Base-by-base conservation (phyloP, 768 basidiomycete genomes). In the Termitomyces sp. region DNA sequence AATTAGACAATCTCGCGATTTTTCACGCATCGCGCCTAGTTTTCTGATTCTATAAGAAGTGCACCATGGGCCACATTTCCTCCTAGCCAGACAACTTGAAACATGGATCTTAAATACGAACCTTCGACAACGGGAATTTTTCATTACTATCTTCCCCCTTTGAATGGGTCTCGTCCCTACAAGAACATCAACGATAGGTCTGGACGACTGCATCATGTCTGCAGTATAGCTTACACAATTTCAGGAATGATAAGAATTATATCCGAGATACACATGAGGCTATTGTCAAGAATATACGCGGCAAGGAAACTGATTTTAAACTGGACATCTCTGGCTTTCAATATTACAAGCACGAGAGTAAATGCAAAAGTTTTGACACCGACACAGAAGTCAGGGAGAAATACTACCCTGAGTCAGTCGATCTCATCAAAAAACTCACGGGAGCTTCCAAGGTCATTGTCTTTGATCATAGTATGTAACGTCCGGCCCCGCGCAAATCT, bases 401-500 rank as follows among this genome's bases (percentile, higher is more conserved):
- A 47, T 81, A 80, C 61, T 79, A 79, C 63, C 66, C 71, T 4
- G 78, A 80, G 66, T 74, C 72, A 58, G 66, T 70, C 35, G 72
- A 73, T 60, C 62, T 79, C 40, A 59, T 80, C 41, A 79, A 80
- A 68, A 58, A 72, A 53, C 44, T 76, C 22, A 77, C 75, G 0
- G 78, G 79, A 17, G 78, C 79, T 1, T 73, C 65, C 51, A 65
- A 68, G 32, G 74, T 74, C 15, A 70, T 79, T 22, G 52, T 77
- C 34, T 79, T 79, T 55, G 77, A 79, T 55, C 77, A 78, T 60
- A 78, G 77, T 74, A 54, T 34, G 77, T 63, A 7, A 9, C 38
- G 22, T 37, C 15, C 70, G 19, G 5, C 30, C 10, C 45, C 17
- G 5, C 11, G 4, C 11, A 12, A 34, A 12, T 21, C n/a, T 30